Percentiles rank a stretch among this genome's conserved stretches.
These are phyloP conservation scores for Dicorynia guianensis DNA, from an alignment of 306 rosid genomes.

Conservation along the genomic window DNA sequence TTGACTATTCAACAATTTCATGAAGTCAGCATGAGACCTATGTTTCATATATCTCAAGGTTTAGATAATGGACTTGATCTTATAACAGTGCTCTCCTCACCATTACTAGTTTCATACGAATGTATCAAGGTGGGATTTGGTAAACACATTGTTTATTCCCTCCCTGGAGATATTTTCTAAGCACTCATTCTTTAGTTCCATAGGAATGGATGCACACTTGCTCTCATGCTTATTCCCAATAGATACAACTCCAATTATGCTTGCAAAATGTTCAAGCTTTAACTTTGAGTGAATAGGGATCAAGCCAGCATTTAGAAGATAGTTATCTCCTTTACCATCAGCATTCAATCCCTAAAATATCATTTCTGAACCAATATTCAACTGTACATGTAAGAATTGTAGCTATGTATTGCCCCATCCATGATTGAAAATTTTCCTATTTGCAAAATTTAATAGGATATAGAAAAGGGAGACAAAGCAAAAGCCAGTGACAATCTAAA, in stretches of 20 bases:
- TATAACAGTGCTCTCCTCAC: constrained; percentile 4
- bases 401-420: background rate
- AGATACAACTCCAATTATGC: constrained; percentile 26
- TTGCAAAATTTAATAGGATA: background rate
- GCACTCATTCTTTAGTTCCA: constrained; percentile 33
- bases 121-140: constrained; percentile 13
- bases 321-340: constrained; percentile 28
- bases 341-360: constrained; percentile 15
- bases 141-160: constrained; percentile 3
- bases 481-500: background rate
- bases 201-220: constrained; percentile 12
- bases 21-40: constrained; percentile 27
- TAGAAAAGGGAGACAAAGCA: background rate
- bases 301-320: constrained; percentile 33
- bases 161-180: constrained; percentile 22
- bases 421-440: background rate
- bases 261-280: constrained; percentile 6
- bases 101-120: background rate
- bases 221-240: constrained; percentile 9
- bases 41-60: constrained; percentile 13
- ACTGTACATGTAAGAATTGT: too few relatives aligned
- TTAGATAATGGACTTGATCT: constrained; percentile 17
- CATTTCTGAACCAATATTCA: background rate
- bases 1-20: constrained; percentile 5
- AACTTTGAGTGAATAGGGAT: constrained; percentile 25